These are phyloP conservation scores for Trebouxiophyceae sp. DNA, from an alignment of 163 green algal species.

Conservation along the genomic window DNA sequence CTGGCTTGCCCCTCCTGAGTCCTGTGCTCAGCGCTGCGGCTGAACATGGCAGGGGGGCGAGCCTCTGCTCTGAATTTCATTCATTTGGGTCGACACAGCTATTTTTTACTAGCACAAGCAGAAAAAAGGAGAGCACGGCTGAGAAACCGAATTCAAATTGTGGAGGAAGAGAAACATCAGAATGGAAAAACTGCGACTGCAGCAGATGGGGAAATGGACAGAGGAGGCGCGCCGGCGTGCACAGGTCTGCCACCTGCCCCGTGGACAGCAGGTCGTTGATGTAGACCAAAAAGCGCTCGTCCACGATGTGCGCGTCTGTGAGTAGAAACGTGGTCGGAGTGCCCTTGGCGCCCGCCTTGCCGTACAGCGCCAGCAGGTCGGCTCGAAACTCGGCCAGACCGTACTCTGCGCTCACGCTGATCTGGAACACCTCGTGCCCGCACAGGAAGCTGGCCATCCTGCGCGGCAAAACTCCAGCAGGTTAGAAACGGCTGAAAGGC, in stretches of 20 bases:
- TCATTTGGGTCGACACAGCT: too few relatives aligned
- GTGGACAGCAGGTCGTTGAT: constrained; percentile 87
- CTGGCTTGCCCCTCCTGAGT: too few relatives aligned
- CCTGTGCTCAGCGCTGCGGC: too few relatives aligned
- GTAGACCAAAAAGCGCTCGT: constrained; percentile 87
- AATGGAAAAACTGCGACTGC: too few relatives aligned
- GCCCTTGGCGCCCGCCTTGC: constrained; percentile 64
- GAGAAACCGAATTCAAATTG: neutral
- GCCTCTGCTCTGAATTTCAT: too few relatives aligned
- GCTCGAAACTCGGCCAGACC: constrained; percentile 80
- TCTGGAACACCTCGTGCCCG: constrained; percentile 81
- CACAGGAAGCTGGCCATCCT: constrained; percentile 71
- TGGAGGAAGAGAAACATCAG: neutral
- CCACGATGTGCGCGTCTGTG: constrained; percentile 83
- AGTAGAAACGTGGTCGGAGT: constrained; percentile 76
- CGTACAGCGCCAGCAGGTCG: constrained; percentile 77
- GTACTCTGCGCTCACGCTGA: constrained; percentile 74
- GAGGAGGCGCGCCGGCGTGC: constrained; percentile 44
- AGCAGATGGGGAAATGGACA: too few relatives aligned
- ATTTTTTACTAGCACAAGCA: too few relatives aligned
- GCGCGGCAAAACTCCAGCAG: too few relatives aligned
- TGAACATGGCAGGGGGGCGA: too few relatives aligned
- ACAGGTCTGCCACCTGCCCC: constrained; percentile 79
- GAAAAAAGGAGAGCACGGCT: too few relatives aligned
- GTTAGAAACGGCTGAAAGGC: too few relatives aligned